These are phyloP conservation scores for Sporothrix brunneoviolacea DNA, from an alignment of 2,329 filamentous ascomycete genomes.

Conservation along the genomic window DNA sequence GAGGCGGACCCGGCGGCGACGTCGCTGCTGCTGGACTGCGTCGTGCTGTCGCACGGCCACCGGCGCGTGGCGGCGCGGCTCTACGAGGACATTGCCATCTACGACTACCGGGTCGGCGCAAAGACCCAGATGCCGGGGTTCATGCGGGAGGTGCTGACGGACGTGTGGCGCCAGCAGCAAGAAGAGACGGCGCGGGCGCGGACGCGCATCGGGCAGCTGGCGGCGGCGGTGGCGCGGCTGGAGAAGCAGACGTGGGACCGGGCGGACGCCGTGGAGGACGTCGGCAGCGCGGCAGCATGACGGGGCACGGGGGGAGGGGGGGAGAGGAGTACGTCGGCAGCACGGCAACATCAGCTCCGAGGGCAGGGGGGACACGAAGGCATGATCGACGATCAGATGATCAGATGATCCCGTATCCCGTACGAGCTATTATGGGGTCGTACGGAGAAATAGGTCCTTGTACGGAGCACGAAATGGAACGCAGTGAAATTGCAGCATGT, in stretches of 20 bases:
- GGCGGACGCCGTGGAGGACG: conserved; percentile 63
- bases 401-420: no score
- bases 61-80: conserved; percentile 67
- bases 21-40: conserved; percentile 52
- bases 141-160: conserved; percentile 32
- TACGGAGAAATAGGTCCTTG: no score
- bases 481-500: no score
- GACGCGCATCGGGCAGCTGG: conserved; percentile 47
- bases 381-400: no score
- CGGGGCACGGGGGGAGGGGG: no score
- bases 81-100: conserved; percentile 71
- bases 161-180: conserved; percentile 43
- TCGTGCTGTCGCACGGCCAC: conserved; percentile 70
- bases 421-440: no score
- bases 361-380: no score
- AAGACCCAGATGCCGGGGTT: conserved; percentile 35
- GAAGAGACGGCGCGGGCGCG: conserved; percentile 47
- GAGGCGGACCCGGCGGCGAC: conserved; percentile 34
- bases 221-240: conserved; percentile 51
- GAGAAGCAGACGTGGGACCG: conserved; percentile 72
- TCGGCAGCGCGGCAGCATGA: conserved; percentile 38
- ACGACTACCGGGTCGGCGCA: conserved; percentile 48
- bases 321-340: background rate
- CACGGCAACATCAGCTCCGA: background rate
- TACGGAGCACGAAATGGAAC: no score